Evolutionary conservation across 139 green algal genomes (phyloP).

Genomic region (Choricystis sp.): DNA sequence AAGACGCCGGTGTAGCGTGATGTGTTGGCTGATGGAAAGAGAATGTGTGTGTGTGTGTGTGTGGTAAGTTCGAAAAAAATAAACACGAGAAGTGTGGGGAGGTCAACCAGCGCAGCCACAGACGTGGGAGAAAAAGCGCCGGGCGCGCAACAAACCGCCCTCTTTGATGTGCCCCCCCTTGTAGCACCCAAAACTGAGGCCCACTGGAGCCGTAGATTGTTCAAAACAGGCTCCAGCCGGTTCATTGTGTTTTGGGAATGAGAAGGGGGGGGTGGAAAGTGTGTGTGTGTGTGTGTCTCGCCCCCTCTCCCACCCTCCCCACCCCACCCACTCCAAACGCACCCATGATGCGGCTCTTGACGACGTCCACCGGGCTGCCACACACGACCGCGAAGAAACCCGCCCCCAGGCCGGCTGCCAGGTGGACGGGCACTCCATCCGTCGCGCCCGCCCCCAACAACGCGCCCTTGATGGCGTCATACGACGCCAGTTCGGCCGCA

Average conservation of each 20-base stretch:
- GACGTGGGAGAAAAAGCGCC: not conserved
- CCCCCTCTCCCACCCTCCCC: too few species aligned
- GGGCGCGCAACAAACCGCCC: not conserved
- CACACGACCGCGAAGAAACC: constrained; percentile 88
- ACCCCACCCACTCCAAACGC: constrained; percentile 2
- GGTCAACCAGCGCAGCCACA: constrained; percentile 4
- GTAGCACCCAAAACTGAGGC: not conserved
- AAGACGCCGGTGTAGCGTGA: constrained; percentile 37
- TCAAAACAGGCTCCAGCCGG: not conserved
- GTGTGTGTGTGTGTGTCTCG: too few species aligned
- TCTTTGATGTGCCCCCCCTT: not conserved
- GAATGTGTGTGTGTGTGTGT: not conserved
- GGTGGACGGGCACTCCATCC: constrained; percentile 59
- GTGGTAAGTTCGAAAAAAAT: not conserved
- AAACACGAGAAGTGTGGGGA: not conserved
- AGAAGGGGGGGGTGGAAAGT: not conserved
- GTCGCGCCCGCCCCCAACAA: constrained; percentile 20
- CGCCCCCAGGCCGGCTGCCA: constrained; percentile 66
- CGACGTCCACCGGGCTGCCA: constrained; percentile 93
- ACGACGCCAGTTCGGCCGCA: constrained; percentile 86
- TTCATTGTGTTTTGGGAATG: not conserved
- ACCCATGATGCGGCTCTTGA: constrained; percentile 94
- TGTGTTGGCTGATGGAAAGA: not conserved
- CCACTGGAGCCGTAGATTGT: too few species aligned
- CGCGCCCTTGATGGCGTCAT: constrained; percentile 82